These are phyloP conservation scores for Aureobasidium sp. DNA, from an alignment of 2,329 filamentous ascomycete species.

Conservation along the genomic window DNA sequence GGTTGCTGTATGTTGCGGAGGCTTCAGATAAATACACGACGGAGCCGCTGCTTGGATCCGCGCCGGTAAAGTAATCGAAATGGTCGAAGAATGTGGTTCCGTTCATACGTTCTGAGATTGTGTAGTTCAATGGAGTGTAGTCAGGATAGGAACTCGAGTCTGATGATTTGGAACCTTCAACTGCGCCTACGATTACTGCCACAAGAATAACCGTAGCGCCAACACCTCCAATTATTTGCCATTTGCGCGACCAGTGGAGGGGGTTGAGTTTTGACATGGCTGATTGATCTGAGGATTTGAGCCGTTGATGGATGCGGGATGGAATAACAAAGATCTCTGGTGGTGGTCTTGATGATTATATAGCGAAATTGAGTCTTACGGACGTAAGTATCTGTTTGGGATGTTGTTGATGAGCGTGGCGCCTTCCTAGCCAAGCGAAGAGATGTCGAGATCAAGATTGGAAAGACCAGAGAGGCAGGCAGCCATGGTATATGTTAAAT, in stretches of 20 bases:
- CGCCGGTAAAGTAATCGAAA: conserved; percentile 54
- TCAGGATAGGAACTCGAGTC: conserved; percentile 28
- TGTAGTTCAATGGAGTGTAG: conserved; percentile 31
- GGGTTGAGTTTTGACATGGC: conserved; percentile 30
- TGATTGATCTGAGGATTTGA: background rate
- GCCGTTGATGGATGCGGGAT: background rate
- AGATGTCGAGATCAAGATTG: background rate
- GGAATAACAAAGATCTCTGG: background rate
- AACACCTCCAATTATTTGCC: conserved; percentile 24
- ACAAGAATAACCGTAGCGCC: background rate
- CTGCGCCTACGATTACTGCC: background rate
- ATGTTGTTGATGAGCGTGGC: background rate
- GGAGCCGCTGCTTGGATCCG: conserved; percentile 56
- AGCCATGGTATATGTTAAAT: background rate
- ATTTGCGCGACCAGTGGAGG: conserved; percentile 29
- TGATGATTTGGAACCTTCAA: conserved; percentile 3
- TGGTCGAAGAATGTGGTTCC: conserved; percentile 54
- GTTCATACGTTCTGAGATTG: conserved; percentile 36
- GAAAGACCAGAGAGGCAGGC: background rate
- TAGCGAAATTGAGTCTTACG: background rate
- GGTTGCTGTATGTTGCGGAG: conserved; percentile 27
- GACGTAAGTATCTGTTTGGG: background rate
- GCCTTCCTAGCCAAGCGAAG: background rate
- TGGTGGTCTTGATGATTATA: background rate
- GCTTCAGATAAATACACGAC: conserved; percentile 46